Conservation (phyloP, 495 filamentous ascomycete species). For the Pseudoneurospora amorphoporcata region DNA sequence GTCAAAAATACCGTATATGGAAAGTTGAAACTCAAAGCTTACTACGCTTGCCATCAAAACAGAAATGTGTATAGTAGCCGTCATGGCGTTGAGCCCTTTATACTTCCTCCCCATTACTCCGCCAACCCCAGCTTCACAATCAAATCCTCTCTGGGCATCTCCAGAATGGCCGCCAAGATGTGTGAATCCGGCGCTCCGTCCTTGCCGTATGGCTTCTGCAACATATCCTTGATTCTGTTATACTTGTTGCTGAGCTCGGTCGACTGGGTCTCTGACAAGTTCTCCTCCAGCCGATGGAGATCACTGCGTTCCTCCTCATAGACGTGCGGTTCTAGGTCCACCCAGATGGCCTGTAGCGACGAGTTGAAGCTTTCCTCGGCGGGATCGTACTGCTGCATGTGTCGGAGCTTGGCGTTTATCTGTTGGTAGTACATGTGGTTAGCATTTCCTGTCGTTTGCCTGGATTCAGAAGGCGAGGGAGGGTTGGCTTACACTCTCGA, state of each 20-base stretch:
- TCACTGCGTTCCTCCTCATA: slow-evolving; percentile 13
- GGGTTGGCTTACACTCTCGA: slow-evolving; percentile 12
- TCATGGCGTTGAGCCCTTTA: background rate
- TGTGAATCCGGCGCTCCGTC: slow-evolving; percentile 12
- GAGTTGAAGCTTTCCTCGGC: slow-evolving; percentile 14
- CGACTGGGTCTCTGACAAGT: slow-evolving; percentile 12
- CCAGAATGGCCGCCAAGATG: slow-evolving; percentile 15
- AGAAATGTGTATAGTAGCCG: background rate
- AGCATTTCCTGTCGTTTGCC: background rate
- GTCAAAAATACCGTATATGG: background rate
- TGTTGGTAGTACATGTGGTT: background rate
- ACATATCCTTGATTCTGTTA: slow-evolving; percentile 16
- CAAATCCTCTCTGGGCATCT: slow-evolving; percentile 16
- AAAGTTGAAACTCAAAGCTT: background rate
- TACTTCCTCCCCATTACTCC: background rate
- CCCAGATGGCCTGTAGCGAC: slow-evolving; percentile 18
- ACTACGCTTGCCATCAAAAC: background rate
- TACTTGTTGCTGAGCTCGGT: slow-evolving; percentile 16
- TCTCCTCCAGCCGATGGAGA: slow-evolving; percentile 15
- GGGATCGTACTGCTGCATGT: slow-evolving; percentile 14
- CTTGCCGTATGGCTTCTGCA: slow-evolving; percentile 20
- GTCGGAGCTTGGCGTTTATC: slow-evolving; percentile 20
- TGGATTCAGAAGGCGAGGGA: too few relatives aligned
- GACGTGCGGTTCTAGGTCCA: slow-evolving; percentile 23
- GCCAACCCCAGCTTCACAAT: slow-evolving; percentile 17